These are phyloP conservation scores for Scleroderma citrinum DNA, from an alignment of 768 basidiomycete genomes.

Conservation along the genomic window DNA sequence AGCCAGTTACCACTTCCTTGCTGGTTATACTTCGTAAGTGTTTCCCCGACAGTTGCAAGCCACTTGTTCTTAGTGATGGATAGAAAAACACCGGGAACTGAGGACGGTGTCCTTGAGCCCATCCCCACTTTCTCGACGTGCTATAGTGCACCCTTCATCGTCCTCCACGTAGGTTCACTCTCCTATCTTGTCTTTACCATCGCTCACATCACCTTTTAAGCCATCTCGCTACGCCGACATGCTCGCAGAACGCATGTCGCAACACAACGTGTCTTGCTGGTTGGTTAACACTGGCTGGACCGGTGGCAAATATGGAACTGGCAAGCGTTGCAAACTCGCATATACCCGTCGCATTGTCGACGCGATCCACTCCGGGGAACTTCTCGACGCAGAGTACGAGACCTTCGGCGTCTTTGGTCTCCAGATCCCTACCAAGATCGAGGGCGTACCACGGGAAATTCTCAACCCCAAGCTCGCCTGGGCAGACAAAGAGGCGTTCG, in stretches of 20 bases:
- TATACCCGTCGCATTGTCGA: constrained; percentile 96
- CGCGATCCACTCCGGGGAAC: constrained; percentile 90
- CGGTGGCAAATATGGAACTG: constrained; percentile 87
- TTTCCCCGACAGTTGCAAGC: neutral
- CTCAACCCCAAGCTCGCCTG: constrained; percentile 87
- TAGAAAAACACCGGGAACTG: constrained; percentile 97
- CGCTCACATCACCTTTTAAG: constrained; percentile 27
- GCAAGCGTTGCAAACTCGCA: constrained; percentile 94
- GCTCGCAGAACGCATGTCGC: constrained; percentile 91
- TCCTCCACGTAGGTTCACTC: constrained; percentile 66
- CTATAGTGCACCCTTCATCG: constrained; percentile 99
- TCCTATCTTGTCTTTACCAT: neutral
- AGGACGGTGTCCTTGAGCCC: constrained; percentile 96
- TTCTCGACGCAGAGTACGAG: constrained; percentile 84
- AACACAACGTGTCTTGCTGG: constrained; percentile 90
- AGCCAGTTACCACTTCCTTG: constrained; percentile 96
- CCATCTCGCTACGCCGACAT: constrained; percentile 94
- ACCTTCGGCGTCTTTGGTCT: constrained; percentile 80
- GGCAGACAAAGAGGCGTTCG: constrained; percentile 85
- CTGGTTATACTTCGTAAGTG: constrained; percentile 87
- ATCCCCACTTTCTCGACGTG: constrained; percentile 99
- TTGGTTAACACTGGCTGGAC: constrained; percentile 99
- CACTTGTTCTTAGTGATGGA: constrained; percentile 12
- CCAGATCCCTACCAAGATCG: constrained; percentile 73
- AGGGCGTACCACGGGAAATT: constrained; percentile 86